Evolutionary conservation across 441 rosid species (phyloP), one percentile per base, ranked within the genome.

Genomic region (Jatropha podagrica): DNA sequence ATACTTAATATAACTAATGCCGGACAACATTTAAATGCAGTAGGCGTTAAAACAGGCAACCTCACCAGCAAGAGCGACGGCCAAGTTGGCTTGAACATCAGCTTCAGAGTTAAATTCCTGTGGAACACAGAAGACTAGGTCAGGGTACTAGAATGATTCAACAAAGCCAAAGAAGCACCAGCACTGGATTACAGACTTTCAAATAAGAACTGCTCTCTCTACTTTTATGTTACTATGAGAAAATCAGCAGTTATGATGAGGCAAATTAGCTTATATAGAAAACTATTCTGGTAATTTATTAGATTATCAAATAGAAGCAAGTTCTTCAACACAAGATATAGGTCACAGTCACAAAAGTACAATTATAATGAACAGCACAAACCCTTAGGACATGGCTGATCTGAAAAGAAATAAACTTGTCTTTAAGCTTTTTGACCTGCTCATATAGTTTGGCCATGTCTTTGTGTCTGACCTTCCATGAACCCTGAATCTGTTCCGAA

Each of bases 311-410:
- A 64, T 18, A 46, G n/a, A 68, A 68, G 73, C 61, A 55, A 44
- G 41, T 51, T 63, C 67, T 37, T 37, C 5, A 15, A 12, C 65
- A 67, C 40, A 8, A 65, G 69, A 40, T 52, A 32, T 12, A 54
- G 52, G 51, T 8, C 52, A 49, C 8, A 32, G 27, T 65, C 8
- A 42, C 32, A 60, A 54, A 66, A 69, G 46, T 20, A 42, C 15
- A 65, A 44, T 32, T 49, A 55, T 55, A 63, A 61, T 17, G 40
- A 44, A 44, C 17, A 62, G 55, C 48, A 74, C 84, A 42, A 80
- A 93, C 97, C 93, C 98, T 86, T 71, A 85, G 77, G 76, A 92
- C 89, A 83, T 94, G 98, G 77, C 79, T 81, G 83, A 96, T 96
- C 84, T 88, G 81, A 69, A 92, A 93, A 17, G 92, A 87, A 48